Percentiles rank a stretch among this genome's conserved stretches.
Evolutionary conservation across 148 eudicot genomes (phyloP).

Genomic region (Rhododendron mucronatum): DNA sequence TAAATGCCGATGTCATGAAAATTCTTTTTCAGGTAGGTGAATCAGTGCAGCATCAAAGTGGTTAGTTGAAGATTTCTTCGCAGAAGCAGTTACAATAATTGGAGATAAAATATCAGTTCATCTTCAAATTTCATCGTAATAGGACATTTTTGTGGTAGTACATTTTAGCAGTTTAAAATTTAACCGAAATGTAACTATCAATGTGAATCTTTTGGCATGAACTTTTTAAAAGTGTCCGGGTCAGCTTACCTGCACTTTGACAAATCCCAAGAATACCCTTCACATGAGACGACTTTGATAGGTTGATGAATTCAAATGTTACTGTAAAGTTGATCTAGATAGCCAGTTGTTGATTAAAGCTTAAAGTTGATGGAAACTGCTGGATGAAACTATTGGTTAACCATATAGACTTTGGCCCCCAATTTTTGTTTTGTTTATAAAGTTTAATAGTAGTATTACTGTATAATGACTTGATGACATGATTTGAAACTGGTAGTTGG

Average conservation of each 20-base stretch:
- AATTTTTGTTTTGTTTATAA: not conserved
- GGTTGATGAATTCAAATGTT: not conserved
- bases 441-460: not conserved
- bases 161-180: too few relatives aligned
- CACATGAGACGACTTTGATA: not conserved
- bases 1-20: not conserved
- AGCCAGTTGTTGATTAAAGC: not conserved
- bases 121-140: not conserved
- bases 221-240: not conserved
- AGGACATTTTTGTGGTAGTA: not conserved
- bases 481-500: not conserved
- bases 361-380: not conserved
- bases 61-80: not conserved
- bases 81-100: not conserved
- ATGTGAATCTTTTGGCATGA: not conserved
- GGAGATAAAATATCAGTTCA: not conserved
- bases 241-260: not conserved
- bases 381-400: not conserved
- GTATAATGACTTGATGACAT: not conserved
- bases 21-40: not conserved
- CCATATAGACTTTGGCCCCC: not conserved
- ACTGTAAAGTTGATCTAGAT: not conserved
- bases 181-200: not conserved
- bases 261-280: not conserved
- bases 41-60: slow-evolving; percentile 2